A percentile compares a stretch with the other conserved stretches of the same genome.
Evolutionary conservation across 108 stramenopile species (phyloP).

Genomic region (Discostella stelligeroides): DNA sequence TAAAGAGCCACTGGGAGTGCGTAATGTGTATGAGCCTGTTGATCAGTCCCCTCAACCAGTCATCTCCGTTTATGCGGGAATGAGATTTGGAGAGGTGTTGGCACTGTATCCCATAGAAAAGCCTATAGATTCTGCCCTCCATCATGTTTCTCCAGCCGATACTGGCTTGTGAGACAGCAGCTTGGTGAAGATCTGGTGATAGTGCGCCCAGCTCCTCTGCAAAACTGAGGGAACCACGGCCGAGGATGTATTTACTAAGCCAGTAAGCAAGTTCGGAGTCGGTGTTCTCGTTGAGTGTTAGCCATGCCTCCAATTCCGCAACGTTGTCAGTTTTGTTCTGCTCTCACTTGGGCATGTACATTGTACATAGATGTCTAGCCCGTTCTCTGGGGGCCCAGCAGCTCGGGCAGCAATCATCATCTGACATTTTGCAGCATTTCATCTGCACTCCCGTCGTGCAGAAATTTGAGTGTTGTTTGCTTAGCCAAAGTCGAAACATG

Average conservation of each 20-base stretch:
- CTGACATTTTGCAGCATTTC: background rate
- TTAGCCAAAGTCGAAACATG: too few relatives aligned
- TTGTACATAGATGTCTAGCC: too few relatives aligned
- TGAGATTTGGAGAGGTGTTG: background rate
- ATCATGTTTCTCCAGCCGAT: background rate
- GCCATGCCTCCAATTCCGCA: too few relatives aligned
- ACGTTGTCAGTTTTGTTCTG: too few relatives aligned
- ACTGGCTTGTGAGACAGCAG: background rate
- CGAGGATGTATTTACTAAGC: background rate
- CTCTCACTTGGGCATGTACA: too few relatives aligned
- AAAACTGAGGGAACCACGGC: background rate
- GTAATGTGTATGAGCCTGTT: background rate
- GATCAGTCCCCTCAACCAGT: background rate
- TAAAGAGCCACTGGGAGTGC: background rate
- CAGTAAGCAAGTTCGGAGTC: too few relatives aligned
- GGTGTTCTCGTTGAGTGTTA: too few relatives aligned
- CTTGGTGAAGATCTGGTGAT: too few relatives aligned
- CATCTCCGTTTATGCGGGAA: background rate
- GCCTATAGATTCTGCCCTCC: background rate
- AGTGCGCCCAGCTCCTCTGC: too few relatives aligned
- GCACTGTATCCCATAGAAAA: background rate
- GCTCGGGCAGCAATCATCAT: slow-evolving; percentile 27
- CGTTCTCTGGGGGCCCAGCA: background rate
- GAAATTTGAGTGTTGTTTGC: too few relatives aligned
- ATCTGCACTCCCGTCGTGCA: background rate